Base-by-base conservation (phyloP, 1,284 basidiomycete species). In the Puccinia triticina region DNA sequence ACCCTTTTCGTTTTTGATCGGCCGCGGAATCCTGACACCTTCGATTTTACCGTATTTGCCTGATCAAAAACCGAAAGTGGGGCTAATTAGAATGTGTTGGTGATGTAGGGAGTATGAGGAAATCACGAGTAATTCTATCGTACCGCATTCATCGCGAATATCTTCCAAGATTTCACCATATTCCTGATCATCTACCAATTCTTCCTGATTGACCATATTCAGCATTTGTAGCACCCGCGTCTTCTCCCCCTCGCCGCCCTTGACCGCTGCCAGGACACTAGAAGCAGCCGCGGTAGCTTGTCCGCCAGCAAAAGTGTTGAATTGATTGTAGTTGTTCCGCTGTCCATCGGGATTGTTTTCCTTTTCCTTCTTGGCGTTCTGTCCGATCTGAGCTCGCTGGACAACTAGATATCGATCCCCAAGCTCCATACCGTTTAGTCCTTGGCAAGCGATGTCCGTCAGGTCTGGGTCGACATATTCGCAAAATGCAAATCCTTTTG, bases 181-280 rank as follows among this genome's bases (percentile, higher is more conserved):
- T 86, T 99, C 96, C 83, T 92, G 89, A 87, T 98, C 96, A 86
- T 96, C 92, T 37, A 90, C 88, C 79, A 99, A 90, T 87, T 99
- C 96, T 82, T 99, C 96, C 2, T 94, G 88, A 0, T 94, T 94
- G 84, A 99, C 95, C 97, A 99, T 99, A 90, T 99, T 99, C 86
- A 99, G 89, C 92, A 99, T 93, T 86, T 98, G 92, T 86, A 99
- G 90, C 86, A 96, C 95, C 64, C 93, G 91, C 21, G 90, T 89
- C 10, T 88, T 88, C 72, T 86, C 85, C 16, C 85, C 86, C 7
- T 92, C 91, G 66, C 92, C 90, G 16, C 88, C 88, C 32, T 84
- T 75, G 67, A 67, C 78, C 37, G 66, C 77, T 67, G 48, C 82
- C 76, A 77, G 53, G 64, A 77, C 83, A 82, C 82, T 84, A 81